Percentiles rank a stretch among this genome's conserved stretches.
These are phyloP conservation scores for Cytidiella melzeri DNA, from an alignment of 768 basidiomycete genomes.

Conservation along the genomic window DNA sequence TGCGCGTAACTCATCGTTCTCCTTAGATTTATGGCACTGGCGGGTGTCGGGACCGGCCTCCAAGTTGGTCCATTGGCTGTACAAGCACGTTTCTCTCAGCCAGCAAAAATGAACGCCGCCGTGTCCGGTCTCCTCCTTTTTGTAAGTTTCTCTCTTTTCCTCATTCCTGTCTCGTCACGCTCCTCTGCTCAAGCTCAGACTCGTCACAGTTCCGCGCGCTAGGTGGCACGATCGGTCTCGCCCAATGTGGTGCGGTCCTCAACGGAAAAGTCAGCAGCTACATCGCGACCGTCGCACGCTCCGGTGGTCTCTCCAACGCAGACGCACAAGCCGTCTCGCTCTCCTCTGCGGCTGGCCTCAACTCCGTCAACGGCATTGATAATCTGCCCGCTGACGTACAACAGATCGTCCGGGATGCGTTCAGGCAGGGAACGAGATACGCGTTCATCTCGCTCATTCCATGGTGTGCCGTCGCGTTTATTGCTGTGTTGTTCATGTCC, in stretches of 20 bases:
- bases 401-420: conserved; percentile 33
- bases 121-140: conserved; percentile 40
- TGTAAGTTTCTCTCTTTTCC: conserved; percentile 29
- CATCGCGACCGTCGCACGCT: conserved; percentile 22
- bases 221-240: conserved; percentile 49
- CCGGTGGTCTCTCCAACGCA: conserved; percentile 24
- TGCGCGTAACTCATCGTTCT: neutral
- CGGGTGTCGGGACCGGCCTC: conserved; percentile 39
- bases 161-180: neutral
- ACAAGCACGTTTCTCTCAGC: conserved; percentile 41
- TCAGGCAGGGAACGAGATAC: conserved; percentile 35
- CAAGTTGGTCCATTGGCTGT: conserved; percentile 32
- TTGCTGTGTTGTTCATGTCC: conserved; percentile 34
- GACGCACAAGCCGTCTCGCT: conserved; percentile 24
- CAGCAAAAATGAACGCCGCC: conserved; percentile 34
- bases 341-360: conserved; percentile 23
- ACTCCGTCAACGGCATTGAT: conserved; percentile 32
- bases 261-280: conserved; percentile 34
- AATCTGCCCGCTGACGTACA: conserved; percentile 32
- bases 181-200: neutral
- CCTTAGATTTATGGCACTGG: conserved; percentile 38
- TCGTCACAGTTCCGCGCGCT: conserved; percentile 37
- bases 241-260: conserved; percentile 46
- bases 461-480: conserved; percentile 33
- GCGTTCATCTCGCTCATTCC: conserved; percentile 43